Evolutionary conservation across 305 asterid species (phyloP).

Genomic region (Stenogyne calaminthoides): DNA sequence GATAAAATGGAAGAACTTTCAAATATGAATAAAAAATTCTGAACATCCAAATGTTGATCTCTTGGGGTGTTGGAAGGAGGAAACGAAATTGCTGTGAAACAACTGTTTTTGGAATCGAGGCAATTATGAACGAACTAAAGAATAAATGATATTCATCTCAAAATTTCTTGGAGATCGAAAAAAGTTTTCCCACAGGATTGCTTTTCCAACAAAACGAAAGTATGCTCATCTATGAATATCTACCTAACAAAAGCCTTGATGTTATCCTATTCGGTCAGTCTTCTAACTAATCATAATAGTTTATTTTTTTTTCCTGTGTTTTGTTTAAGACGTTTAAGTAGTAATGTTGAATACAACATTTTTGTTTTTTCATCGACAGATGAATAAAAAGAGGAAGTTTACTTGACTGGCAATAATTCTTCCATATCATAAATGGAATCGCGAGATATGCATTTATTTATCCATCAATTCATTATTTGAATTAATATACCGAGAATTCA

Average conservation of each 20-base stretch:
- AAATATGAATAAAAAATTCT: too few species aligned
- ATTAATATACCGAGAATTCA: conserved; percentile 34
- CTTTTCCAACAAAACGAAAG: conserved; percentile 18
- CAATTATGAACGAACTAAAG: background rate
- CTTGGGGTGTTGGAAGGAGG: background rate
- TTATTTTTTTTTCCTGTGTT: too few species aligned
- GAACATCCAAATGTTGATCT: background rate
- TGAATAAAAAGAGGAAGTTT: conserved; percentile 1
- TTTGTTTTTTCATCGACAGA: conserved; percentile 7
- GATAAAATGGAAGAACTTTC: too few species aligned
- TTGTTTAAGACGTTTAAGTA: background rate
- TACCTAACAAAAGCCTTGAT: too few species aligned
- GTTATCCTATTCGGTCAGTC: background rate
- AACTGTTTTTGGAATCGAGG: background rate
- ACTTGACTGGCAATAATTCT: conserved; percentile 36
- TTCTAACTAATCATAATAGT: too few species aligned
- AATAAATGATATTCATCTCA: background rate
- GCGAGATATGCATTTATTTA: conserved; percentile 37
- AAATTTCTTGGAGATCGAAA: conserved; percentile 36
- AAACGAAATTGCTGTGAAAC: conserved; percentile 9
- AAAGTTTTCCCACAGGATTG: too few species aligned
- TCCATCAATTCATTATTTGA: conserved; percentile 36
- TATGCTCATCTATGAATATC: background rate
- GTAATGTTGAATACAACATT: background rate
- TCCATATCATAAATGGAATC: conserved; percentile 31